Conservation (phyloP, 768 basidiomycete genomes). For the Calvatia gigantea region DNA sequence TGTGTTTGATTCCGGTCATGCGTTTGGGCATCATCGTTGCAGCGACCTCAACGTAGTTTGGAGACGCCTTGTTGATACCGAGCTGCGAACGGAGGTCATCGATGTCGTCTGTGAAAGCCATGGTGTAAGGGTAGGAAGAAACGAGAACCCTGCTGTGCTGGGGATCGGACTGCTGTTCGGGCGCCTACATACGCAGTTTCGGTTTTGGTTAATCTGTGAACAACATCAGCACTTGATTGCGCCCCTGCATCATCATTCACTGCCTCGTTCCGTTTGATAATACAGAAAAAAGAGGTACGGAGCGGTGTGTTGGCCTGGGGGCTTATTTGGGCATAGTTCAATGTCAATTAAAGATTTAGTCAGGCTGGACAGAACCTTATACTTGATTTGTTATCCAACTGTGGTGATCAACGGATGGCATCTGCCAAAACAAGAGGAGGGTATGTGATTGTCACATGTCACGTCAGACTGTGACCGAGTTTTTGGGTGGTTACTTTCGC, state of each 20-base stretch:
- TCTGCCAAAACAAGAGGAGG: not conserved
- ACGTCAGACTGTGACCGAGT: not conserved
- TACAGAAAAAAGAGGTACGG: no score
- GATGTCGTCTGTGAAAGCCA: not conserved
- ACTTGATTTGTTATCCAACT: no score
- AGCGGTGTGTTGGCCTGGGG: no score
- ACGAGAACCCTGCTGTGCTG: no score
- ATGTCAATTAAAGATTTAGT: no score
- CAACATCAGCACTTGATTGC: not conserved
- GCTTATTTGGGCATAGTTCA: no score
- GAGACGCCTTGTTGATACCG: not conserved
- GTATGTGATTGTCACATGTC: not conserved
- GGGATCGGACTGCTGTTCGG: no score
- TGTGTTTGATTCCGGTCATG: constrained; percentile 7
- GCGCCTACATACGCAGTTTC: no score
- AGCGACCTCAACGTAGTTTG: constrained; percentile 6
- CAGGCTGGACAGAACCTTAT: no score
- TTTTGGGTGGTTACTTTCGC: not conserved
- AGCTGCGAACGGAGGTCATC: not conserved
- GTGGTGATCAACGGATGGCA: not conserved
- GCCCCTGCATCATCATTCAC: no score
- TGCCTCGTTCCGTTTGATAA: no score
- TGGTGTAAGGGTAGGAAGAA: not conserved
- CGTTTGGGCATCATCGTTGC: constrained; percentile 10
- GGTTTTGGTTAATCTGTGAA: no score